A percentile compares a stretch with the other conserved stretches of the same genome.
These are phyloP conservation scores for Peltaster fructicola DNA, from an alignment of 2,329 filamentous ascomycete species.

Conservation along the genomic window DNA sequence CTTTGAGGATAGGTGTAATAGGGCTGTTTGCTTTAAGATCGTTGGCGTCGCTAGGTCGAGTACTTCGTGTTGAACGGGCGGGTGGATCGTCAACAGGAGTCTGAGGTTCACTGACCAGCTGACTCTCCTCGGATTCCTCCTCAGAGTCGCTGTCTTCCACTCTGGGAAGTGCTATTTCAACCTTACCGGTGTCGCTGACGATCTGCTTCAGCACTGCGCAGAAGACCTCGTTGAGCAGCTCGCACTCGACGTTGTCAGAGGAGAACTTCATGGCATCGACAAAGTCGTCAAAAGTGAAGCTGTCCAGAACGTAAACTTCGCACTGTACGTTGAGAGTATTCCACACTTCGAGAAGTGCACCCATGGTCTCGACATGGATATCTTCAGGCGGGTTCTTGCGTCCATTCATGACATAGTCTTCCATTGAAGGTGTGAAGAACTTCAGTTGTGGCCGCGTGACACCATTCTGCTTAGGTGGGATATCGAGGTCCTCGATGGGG, in stretches of 20 bases:
- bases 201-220: slow-evolving; percentile 80
- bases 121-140: slow-evolving; percentile 55
- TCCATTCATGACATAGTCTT: slow-evolving; percentile 15
- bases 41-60: slow-evolving; percentile 55
- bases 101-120: slow-evolving; percentile 32
- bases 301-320: slow-evolving; percentile 83
- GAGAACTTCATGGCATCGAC: slow-evolving; percentile 70
- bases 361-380: slow-evolving; percentile 71
- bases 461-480: slow-evolving; percentile 48
- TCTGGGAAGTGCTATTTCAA: slow-evolving; percentile 63
- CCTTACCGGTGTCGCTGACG: slow-evolving; percentile 61
- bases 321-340: slow-evolving; percentile 97
- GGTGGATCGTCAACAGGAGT: slow-evolving; percentile 55
- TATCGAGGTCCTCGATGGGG: slow-evolving; percentile 82
- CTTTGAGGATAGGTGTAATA: slow-evolving; percentile 11
- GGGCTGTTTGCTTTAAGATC: slow-evolving; percentile 35
- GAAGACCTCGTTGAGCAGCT: slow-evolving; percentile 78
- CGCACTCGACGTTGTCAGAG: slow-evolving; percentile 55
- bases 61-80: slow-evolving; percentile 63
- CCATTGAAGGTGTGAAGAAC: slow-evolving; percentile 45
- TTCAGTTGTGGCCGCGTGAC: slow-evolving; percentile 56
- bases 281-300: slow-evolving; percentile 95
- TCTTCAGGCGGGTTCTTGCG: slow-evolving; percentile 29
- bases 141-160: slow-evolving; percentile 55
- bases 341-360: slow-evolving; percentile 76